A percentile compares a stretch with the other conserved stretches of the same genome.
Evolutionary conservation across 495 filamentous ascomycete species (phyloP).

Genomic region (Penicillium canescens): DNA sequence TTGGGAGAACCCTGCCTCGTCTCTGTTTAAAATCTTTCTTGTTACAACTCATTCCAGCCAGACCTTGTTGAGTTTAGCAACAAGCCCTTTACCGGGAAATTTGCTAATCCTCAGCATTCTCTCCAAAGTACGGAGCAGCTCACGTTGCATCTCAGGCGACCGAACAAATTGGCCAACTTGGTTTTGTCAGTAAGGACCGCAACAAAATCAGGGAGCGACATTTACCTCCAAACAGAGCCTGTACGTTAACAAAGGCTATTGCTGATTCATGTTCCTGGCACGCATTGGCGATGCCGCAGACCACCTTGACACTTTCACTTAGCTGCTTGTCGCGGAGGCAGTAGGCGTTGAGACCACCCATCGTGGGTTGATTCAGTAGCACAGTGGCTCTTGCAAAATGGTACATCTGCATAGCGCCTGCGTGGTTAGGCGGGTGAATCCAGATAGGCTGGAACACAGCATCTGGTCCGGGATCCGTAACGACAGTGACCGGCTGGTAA

Average conservation of each 20-base stretch:
- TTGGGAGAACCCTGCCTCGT: background rate
- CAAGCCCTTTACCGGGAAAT: too few species aligned
- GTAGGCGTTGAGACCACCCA: conserved; percentile 26
- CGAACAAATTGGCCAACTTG: conserved; percentile 7
- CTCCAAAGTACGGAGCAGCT: too few species aligned
- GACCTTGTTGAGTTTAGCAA: too few species aligned
- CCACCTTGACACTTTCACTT: conserved; percentile 8
- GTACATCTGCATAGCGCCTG: conserved; percentile 28
- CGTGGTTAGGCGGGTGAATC: conserved; percentile 28
- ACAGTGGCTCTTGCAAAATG: conserved; percentile 29
- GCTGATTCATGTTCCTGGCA: too few species aligned
- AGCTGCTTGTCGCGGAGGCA: conserved; percentile 11
- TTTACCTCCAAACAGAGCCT: too few species aligned
- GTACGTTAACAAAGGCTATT: too few species aligned
- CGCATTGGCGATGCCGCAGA: conserved; percentile 13
- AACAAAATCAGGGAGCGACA: too few species aligned
- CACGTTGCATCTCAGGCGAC: too few species aligned
- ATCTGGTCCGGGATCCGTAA: background rate
- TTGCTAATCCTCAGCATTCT: too few species aligned
- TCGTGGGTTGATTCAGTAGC: conserved; percentile 26
- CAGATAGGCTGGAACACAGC: conserved; percentile 29
- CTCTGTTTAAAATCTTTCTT: too few species aligned
- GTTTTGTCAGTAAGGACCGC: background rate
- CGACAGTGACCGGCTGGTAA: background rate
- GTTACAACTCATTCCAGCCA: too few species aligned